Evolutionary conservation across 2,329 filamentous ascomycete species (phyloP).

Genomic region (Ustilaginoidea virens): DNA sequence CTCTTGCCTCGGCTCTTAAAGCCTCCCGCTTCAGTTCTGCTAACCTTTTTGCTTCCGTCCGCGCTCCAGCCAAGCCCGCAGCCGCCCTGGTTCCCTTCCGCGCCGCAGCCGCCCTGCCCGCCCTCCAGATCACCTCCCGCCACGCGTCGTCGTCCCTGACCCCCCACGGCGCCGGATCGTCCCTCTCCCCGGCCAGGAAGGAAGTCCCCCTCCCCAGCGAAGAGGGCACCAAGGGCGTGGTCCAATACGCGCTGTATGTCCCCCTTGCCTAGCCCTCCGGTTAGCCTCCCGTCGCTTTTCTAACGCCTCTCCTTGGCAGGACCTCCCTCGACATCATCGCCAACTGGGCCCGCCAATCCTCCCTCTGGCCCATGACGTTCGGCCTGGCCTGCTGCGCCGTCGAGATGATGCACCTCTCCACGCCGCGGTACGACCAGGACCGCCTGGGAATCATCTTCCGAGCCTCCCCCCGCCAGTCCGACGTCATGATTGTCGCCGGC

Average conservation of each 20-base stretch:
- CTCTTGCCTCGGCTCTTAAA: not conserved
- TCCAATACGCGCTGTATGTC: slow-evolving; percentile 78
- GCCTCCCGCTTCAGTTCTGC: slow-evolving; percentile 2
- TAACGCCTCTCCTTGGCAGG: slow-evolving; percentile 23
- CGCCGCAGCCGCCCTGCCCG: slow-evolving; percentile 43
- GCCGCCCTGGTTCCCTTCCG: slow-evolving; percentile 48
- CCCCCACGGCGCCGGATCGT: slow-evolving; percentile 34
- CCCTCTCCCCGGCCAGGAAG: slow-evolving; percentile 41
- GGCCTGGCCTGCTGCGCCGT: slow-evolving; percentile 78
- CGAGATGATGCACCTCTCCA: slow-evolving; percentile 87
- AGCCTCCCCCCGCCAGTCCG: slow-evolving; percentile 72
- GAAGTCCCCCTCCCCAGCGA: slow-evolving; percentile 68
- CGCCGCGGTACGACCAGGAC: slow-evolving; percentile 80
- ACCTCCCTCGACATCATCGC: slow-evolving; percentile 64
- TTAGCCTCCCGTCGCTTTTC: not conserved
- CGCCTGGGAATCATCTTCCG: slow-evolving; percentile 82
- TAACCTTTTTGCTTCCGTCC: not conserved
- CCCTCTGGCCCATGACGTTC: slow-evolving; percentile 80
- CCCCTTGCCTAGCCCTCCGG: not conserved
- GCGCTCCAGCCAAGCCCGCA: slow-evolving; percentile 44
- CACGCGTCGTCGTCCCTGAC: slow-evolving; percentile 45
- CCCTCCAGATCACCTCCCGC: slow-evolving; percentile 49
- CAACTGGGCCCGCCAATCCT: slow-evolving; percentile 76
- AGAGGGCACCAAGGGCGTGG: slow-evolving; percentile 60
- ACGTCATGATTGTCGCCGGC: slow-evolving; percentile 88